These are phyloP conservation scores for Calonectria hawksworthii DNA, from an alignment of 2,329 filamentous ascomycete genomes.

Conservation along the genomic window DNA sequence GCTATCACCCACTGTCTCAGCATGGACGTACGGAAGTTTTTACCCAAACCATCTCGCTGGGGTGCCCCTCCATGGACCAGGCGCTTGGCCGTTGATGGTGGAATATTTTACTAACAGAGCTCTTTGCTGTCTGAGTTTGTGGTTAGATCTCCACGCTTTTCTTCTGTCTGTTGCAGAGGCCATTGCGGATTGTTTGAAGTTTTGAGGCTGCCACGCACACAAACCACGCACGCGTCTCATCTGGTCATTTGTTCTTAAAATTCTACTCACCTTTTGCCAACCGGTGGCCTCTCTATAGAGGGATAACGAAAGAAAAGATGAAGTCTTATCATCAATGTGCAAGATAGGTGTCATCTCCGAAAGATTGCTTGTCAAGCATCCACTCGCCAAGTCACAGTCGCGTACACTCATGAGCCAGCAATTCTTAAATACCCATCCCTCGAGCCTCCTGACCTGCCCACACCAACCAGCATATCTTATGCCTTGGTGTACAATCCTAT, in stretches of 20 bases:
- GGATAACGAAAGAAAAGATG: background rate
- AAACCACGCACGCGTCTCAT: background rate
- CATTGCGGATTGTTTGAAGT: background rate
- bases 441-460: constrained; percentile 3
- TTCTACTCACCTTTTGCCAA: background rate
- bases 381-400: background rate
- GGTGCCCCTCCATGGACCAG: background rate
- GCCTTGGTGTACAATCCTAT: too few relatives aligned
- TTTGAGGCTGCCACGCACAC: background rate
- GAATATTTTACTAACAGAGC: background rate
- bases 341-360: background rate
- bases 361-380: background rate
- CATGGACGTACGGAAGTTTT: background rate
- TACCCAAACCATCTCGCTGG: background rate
- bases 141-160: background rate
- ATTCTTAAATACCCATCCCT: background rate
- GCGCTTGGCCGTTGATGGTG: background rate
- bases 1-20: background rate
- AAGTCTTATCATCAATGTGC: background rate
- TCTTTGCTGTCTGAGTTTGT: background rate
- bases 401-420: constrained; percentile 6
- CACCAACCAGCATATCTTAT: background rate
- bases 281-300: background rate
- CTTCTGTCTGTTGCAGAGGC: background rate
- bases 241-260: background rate